Evolutionary conservation across 495 filamentous ascomycete species (phyloP), one percentile per base, ranked within the genome.

Genomic region (Massariosphaeria phaeospora): DNA sequence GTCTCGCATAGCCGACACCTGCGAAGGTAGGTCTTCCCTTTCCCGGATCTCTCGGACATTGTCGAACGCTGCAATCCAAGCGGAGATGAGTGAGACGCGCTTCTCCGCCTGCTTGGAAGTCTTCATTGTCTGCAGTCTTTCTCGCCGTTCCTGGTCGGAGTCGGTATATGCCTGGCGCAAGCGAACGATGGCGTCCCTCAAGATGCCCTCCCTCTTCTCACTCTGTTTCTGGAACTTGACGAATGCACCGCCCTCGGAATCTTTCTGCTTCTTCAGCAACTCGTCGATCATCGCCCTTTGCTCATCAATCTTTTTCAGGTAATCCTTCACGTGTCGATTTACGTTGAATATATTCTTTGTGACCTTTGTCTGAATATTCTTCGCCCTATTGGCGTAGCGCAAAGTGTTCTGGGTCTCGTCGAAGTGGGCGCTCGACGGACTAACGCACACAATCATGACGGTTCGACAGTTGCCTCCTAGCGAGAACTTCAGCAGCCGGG

Each of bases 351-450:
- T 94, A 67, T 99, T 99, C 59, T 90, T 80, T 17, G 93, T 96
- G 33, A 96, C 88, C 75, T 99, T 99, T 18, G 93, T 99, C 74
- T 99, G 95, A 66, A 99, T 99, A 66, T 99, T 99, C 79, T 99
- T 99, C 20, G 93, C 93, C 55, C 93, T 77, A 69, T 99, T 96
- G 48, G 93, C 93, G 68, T 99, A 99, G 61, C 95, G 88, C 13
- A 99, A 74, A 2, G 93, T 99, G 65, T 99, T 99, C 60, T 99
- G 93, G 0, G 93, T 99, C 66, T 99, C 93, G 66, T 99, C 93
- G 66, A 94, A 99, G 70, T 99, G 93, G 34, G 86, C 84, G 67
- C 93, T 97, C 7, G 90, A 96, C 12, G 93, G 93, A 64, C 89
- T 95, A 45, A 97, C 89, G 64, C 93, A 99, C 27, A 99, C 93